Conservation (phyloP, 768 basidiomycete genomes). For the Pseudohyphozyma bogoriensis region DNA sequence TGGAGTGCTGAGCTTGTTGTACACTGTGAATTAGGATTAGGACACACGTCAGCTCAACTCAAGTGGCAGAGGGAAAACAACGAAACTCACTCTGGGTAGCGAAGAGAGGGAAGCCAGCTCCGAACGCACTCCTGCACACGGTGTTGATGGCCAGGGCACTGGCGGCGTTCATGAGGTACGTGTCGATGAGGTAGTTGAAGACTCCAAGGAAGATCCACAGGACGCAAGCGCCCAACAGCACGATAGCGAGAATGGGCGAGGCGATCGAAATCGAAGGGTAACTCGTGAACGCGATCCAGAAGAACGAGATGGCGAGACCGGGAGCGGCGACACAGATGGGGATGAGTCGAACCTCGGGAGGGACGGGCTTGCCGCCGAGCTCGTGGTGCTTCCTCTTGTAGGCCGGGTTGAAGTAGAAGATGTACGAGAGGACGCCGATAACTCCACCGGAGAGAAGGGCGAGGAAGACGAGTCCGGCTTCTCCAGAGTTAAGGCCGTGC, state of each 20-base stretch:
- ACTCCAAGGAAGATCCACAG: slow-evolving; percentile 29
- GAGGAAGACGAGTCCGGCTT: slow-evolving; percentile 34
- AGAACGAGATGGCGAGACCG: slow-evolving; percentile 1
- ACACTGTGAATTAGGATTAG: slow-evolving; percentile 13
- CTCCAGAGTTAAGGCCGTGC: slow-evolving; percentile 36
- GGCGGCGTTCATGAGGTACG: slow-evolving; percentile 20
- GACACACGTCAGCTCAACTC: background rate
- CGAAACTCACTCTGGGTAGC: slow-evolving; percentile 14
- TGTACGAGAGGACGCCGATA: slow-evolving; percentile 15
- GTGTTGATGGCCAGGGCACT: slow-evolving; percentile 32
- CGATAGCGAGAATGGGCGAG: slow-evolving; percentile 22
- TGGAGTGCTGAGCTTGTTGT: slow-evolving; percentile 15
- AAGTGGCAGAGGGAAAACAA: background rate
- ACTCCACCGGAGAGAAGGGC: slow-evolving; percentile 31
- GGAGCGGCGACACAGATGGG: slow-evolving; percentile 13
- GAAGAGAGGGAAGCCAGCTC: slow-evolving; percentile 30
- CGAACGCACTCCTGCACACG: slow-evolving; percentile 29
- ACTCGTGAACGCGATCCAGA: slow-evolving; percentile 29
- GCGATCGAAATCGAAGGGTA: slow-evolving; percentile 12
- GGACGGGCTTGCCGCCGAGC: slow-evolving; percentile 18
- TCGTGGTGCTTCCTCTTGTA: background rate
- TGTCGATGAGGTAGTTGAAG: slow-evolving; percentile 30
- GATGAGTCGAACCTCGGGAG: slow-evolving; percentile 33
- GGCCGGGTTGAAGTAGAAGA: slow-evolving; percentile 29
- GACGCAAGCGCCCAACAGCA: slow-evolving; percentile 22